Base-by-base conservation (phyloP, 1,284 basidiomycete genomes). In the Cutaneotrichosporon cyanovorans region DNA sequence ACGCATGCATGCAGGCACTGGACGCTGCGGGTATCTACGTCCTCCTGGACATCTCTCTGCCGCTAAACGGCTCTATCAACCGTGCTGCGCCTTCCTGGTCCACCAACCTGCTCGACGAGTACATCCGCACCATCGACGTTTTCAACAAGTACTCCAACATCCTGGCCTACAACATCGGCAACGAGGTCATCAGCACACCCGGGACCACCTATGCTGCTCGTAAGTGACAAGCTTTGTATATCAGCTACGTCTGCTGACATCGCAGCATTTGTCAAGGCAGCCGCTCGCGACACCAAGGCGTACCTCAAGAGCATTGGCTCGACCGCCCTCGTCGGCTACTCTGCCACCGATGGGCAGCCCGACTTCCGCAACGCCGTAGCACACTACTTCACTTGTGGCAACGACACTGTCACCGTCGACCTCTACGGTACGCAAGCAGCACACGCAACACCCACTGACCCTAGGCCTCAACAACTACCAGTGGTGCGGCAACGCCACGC, bases 111-210 rank as follows among this genome's bases (percentile, higher is more conserved):
- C 74, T 88, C 32, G 76, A 89, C 66, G 76, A 82, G 50, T 93
- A 92, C 71, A 78, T 84, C 50, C 66, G 66, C 25, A 91, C 87
- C 25, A 85, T 92, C 59, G 76, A 88, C 56, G 76, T 73, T 0
- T 92, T 93, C 74, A 75, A 76, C 44, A 80, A 83, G 62, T 92
- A 91, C 61, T 79, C 85, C 74, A 91, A 91, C 58, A 77, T 90
- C 28, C 73, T 90, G 43, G 86, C 81, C 2, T 80, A 67, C 74
- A 91, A 91, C 64, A 76, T 95, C 48, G 90, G 88, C 16, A 95
- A 95, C 66, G 90, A 93, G 69, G 85, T 91, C 16, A 79, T 91
- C 53, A 80, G 77, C 25, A 65, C 62, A 16, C 47, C 75, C 19
- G 76, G 78, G 42, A 78, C 75, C 52, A 86, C 85, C 14, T 74